phyloP scores from a whole-genome alignment of 2,329 filamentous ascomycete species.

The Orbilia blumenaviensis region DNA sequence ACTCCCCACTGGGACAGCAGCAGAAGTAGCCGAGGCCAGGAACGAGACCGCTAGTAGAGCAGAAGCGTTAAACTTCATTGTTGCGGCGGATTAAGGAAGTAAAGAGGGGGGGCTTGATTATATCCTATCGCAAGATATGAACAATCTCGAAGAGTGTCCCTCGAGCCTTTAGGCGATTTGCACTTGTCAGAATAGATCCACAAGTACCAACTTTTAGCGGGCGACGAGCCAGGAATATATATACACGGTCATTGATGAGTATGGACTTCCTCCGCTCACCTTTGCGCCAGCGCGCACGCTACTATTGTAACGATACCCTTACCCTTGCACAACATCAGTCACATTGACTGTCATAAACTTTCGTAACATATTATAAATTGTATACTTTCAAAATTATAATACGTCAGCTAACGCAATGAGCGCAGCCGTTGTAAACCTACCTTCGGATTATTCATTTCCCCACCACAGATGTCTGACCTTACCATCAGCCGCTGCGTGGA shows the following conservation, averaged over 20 bases:
- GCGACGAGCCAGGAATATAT: background rate
- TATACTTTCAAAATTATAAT: background rate
- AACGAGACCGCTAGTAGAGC: slow-evolving; percentile 26
- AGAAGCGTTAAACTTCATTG: slow-evolving; percentile 30
- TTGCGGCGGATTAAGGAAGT: background rate
- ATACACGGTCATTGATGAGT: background rate
- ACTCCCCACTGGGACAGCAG: background rate
- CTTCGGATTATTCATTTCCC: slow-evolving; percentile 31
- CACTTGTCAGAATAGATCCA: background rate
- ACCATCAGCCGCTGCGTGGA: background rate
- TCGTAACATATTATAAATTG: slow-evolving; percentile 21
- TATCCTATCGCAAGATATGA: background rate
- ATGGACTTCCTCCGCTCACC: background rate
- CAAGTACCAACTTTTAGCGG: background rate
- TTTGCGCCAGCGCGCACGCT: background rate
- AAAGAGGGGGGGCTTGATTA: background rate
- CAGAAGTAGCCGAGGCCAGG: slow-evolving; percentile 13
- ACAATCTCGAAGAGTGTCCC: background rate
- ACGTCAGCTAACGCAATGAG: no score
- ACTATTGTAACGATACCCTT: slow-evolving; percentile 26
- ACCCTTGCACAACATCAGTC: no score
- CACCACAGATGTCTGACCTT: background rate
- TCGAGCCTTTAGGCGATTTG: background rate
- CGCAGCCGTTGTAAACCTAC: slow-evolving; percentile 1
- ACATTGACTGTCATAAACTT: background rate